Percentiles rank a stretch among this genome's conserved stretches.
Conservation (phyloP, 1,284 basidiomycete genomes). For the Cystobasidium pallidum region DNA sequence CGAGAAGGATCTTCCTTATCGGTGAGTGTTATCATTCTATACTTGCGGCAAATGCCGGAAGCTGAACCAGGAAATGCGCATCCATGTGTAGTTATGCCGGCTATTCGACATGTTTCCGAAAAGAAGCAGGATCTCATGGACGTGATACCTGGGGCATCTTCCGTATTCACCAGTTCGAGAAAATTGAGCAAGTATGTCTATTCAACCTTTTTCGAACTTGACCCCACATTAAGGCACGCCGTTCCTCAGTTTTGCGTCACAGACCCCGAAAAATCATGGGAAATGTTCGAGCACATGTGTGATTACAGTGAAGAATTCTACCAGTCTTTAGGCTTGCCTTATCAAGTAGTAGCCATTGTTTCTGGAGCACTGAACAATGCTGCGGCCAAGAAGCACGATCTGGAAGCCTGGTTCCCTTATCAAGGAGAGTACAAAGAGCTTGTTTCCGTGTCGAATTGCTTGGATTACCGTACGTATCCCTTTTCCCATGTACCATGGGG, state of each 20-base stretch:
- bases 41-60: too few species aligned
- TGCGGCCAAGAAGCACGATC: slow-evolving; percentile 93
- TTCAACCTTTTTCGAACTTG: too few species aligned
- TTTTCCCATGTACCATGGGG: neutral
- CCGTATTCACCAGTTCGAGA: slow-evolving; percentile 99
- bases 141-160: slow-evolving; percentile 99
- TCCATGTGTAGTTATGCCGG: slow-evolving; percentile 62
- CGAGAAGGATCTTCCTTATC: slow-evolving; percentile 84
- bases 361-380: slow-evolving; percentile 96
- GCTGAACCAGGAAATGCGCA: too few species aligned
- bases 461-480: slow-evolving; percentile 57
- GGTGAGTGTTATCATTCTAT: slow-evolving; percentile 64
- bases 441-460: slow-evolving; percentile 59
- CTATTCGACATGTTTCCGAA: slow-evolving; percentile 94
- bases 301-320: slow-evolving; percentile 90
- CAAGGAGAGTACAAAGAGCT: slow-evolving; percentile 92
- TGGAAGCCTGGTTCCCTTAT: slow-evolving; percentile 99
- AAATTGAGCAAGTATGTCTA: slow-evolving; percentile 73
- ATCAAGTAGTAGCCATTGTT: slow-evolving; percentile 93
- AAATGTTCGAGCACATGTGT: slow-evolving; percentile 90
- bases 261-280: slow-evolving; percentile 90
- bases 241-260: slow-evolving; percentile 84
- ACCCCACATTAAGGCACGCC: too few species aligned
- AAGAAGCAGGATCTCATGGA: slow-evolving; percentile 95
- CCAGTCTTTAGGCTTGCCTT: slow-evolving; percentile 87